Conservation (phyloP, 768 basidiomycete species). For the Pleurotus citrinopileatus region DNA sequence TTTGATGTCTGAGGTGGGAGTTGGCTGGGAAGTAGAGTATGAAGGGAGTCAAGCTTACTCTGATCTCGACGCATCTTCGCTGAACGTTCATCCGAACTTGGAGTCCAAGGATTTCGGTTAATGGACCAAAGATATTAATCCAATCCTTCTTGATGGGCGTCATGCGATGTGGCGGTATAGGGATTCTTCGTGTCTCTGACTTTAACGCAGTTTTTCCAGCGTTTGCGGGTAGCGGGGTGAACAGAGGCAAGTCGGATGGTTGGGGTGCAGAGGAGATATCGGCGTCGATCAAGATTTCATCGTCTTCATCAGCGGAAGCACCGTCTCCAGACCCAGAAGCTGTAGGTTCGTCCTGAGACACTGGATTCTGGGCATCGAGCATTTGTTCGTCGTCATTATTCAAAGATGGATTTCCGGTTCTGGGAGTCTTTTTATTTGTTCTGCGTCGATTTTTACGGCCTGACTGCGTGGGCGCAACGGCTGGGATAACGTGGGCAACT, state of each 20-base stretch:
- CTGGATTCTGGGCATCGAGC: conserved; percentile 17
- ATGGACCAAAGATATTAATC: conserved; percentile 91
- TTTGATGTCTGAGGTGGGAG: conserved; percentile 74
- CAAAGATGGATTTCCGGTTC: conserved; percentile 17
- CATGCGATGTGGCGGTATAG: conserved; percentile 97
- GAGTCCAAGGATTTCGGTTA: conserved; percentile 91
- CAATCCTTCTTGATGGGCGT: conserved; percentile 96
- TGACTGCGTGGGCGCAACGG: conserved; percentile 12
- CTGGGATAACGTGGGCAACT: conserved; percentile 27
- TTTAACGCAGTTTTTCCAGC: conserved; percentile 57
- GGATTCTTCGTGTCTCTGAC: conserved; percentile 84
- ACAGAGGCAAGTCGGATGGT: conserved; percentile 55
- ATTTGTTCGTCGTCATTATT: conserved; percentile 22
- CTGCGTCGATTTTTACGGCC: conserved; percentile 36
- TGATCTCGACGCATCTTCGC: conserved; percentile 85
- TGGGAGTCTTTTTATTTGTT: conserved; percentile 31
- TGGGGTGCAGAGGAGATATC: conserved; percentile 40
- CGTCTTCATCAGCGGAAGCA: conserved; percentile 45
- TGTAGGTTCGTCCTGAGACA: conserved; percentile 13
- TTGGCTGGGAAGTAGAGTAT: background rate
- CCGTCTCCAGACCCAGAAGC: conserved; percentile 1
- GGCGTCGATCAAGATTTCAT: conserved; percentile 61
- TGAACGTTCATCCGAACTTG: conserved; percentile 98
- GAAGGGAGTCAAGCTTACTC: conserved; percentile 51
- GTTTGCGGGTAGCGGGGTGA: conserved; percentile 64